A percentile compares a stretch with the other conserved stretches of the same genome.
These are phyloP conservation scores for Diospyros kaki DNA, from an alignment of 148 eudicot genomes.

Conservation along the genomic window DNA sequence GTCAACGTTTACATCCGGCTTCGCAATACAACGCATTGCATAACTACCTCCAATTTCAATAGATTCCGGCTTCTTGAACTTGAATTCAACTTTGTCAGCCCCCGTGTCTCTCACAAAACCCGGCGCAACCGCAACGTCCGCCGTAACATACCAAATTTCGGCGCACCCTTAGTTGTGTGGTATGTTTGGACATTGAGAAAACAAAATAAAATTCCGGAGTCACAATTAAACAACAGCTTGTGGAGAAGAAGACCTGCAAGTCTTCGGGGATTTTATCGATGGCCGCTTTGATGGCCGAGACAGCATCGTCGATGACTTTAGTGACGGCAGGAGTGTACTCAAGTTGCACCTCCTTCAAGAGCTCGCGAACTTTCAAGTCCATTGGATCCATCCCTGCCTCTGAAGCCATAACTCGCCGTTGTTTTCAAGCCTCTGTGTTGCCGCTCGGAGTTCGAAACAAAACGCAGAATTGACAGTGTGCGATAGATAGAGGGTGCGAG, in stretches of 20 bases:
- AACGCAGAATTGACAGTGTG: background rate
- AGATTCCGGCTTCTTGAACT: conserved; percentile 65
- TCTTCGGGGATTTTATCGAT: conserved; percentile 56
- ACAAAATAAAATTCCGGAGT: background rate
- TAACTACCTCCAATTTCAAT: conserved; percentile 81
- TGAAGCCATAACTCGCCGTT: conserved; percentile 3
- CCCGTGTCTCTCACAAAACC: conserved; percentile 81
- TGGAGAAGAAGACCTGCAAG: conserved; percentile 31
- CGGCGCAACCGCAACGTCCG: conserved; percentile 57
- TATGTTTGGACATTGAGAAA: background rate
- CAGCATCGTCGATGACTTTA: conserved; percentile 36
- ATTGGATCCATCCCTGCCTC: conserved; percentile 29
- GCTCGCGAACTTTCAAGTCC: conserved; percentile 51
- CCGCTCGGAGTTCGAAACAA: background rate
- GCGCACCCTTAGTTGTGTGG: background rate
- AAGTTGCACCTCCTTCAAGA: conserved; percentile 63
- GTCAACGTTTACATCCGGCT: conserved; percentile 72
- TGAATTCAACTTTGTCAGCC: conserved; percentile 87
- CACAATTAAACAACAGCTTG: conserved; percentile 6
- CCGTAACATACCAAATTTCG: conserved; percentile 49
- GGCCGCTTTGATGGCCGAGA: conserved; percentile 45
- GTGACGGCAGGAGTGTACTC: conserved; percentile 57
- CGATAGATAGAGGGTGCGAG: background rate
- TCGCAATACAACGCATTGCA: conserved; percentile 53
- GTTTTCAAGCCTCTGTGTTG: background rate